These are phyloP conservation scores for Physcomitrium patens DNA, from an alignment of 225 moss, liverwort and hornwort species.

Conservation along the genomic window DNA sequence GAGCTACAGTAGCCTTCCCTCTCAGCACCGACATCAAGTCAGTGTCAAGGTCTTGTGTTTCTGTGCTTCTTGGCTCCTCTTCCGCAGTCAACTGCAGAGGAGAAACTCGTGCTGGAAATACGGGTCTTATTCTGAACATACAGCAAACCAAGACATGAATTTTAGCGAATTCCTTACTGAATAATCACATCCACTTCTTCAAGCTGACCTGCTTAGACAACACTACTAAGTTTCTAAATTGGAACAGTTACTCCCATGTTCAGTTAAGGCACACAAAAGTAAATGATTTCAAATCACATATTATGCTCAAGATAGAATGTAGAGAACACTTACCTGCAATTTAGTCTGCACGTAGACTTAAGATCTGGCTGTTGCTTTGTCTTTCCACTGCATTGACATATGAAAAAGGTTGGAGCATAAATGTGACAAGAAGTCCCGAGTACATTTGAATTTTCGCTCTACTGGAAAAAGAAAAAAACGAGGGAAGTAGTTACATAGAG, in stretches of 20 bases:
- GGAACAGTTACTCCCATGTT: neutral
- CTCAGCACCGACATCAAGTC: conserved; percentile 62
- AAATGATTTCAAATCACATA: neutral
- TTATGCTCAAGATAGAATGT: neutral
- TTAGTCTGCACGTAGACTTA: conserved; percentile 83
- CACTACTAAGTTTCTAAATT: neutral
- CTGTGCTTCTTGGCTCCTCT: conserved; percentile 14
- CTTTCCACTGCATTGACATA: conserved; percentile 58
- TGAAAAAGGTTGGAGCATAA: conserved; percentile 14
- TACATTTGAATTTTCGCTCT: neutral
- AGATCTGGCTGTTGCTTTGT: conserved; percentile 75
- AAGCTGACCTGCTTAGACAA: neutral
- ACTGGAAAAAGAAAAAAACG: neutral
- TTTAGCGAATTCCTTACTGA: neutral
- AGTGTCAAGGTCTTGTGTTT: conserved; percentile 30
- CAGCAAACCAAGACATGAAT: conserved; percentile 3
- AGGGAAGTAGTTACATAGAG: neutral
- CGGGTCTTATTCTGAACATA: conserved; percentile 49
- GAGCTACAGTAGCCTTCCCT: conserved; percentile 64
- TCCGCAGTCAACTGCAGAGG: conserved; percentile 4
- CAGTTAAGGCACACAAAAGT: neutral
- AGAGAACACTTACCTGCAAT: conserved; percentile 53
- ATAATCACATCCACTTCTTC: neutral
- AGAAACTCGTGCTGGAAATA: conserved; percentile 52
- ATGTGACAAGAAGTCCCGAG: neutral